These are phyloP conservation scores for Hypoxylon trugodes DNA, from an alignment of 495 filamentous ascomycete species.

Conservation along the genomic window DNA sequence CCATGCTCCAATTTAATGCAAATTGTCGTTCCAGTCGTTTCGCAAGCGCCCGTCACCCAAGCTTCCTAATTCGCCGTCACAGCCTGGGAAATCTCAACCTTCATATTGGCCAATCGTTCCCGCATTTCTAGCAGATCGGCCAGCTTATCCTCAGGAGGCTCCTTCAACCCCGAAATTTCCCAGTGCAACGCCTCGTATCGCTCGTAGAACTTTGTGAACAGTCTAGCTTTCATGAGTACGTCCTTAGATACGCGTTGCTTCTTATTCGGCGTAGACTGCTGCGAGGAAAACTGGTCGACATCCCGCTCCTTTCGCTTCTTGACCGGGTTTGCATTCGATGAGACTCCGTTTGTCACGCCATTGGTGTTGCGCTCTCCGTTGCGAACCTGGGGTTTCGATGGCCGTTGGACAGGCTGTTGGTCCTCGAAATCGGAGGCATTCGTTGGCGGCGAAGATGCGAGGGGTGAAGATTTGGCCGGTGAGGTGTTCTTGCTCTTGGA, in stretches of 20 bases:
- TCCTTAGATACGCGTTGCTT: conserved; percentile 48
- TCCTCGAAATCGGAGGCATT: conserved; percentile 73
- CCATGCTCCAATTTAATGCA: background rate
- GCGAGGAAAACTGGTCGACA: conserved; percentile 36
- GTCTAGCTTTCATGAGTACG: conserved; percentile 62
- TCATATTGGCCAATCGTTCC: conserved; percentile 66
- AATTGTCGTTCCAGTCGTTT: background rate
- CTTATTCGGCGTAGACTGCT: conserved; percentile 47
- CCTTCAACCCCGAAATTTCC: conserved; percentile 59
- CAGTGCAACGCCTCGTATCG: conserved; percentile 70
- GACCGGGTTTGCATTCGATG: conserved; percentile 24
- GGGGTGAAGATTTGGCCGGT: conserved; percentile 75
- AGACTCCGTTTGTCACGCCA: conserved; percentile 29
- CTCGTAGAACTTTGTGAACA: conserved; percentile 68
- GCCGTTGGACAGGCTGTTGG: conserved; percentile 45
- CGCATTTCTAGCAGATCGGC: conserved; percentile 69
- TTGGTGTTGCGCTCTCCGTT: conserved; percentile 29
- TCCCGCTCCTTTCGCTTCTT: conserved; percentile 54
- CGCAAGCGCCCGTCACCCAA: background rate
- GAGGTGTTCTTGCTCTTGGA: conserved; percentile 61
- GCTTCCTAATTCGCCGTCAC: conserved; percentile 43
- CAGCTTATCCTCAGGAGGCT: conserved; percentile 65
- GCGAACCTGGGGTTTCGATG: conserved; percentile 36
- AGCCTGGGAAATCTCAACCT: conserved; percentile 69
- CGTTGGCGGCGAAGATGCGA: conserved; percentile 77